These are phyloP conservation scores for Kluyveromyces starmeri DNA, from an alignment of 805 yeast genomes.

Conservation along the genomic window DNA sequence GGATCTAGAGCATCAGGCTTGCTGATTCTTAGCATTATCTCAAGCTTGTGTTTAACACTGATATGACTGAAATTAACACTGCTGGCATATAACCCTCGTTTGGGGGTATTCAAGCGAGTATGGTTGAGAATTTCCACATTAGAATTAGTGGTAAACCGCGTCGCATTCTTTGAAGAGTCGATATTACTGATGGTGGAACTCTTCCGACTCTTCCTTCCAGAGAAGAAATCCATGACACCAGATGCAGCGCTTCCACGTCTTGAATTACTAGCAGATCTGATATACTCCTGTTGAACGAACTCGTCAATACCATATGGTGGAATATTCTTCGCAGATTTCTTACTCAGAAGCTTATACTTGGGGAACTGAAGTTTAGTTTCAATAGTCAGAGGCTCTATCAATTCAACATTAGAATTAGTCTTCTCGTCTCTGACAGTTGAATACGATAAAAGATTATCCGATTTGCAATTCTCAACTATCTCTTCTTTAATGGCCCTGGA, in stretches of 20 bases:
- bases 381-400: conserved; percentile 21
- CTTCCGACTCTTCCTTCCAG: conserved; percentile 12
- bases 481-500: conserved; percentile 51
- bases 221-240: conserved; percentile 16
- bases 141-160: conserved; percentile 15
- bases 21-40: conserved; percentile 60
- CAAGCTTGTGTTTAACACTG: conserved; percentile 57
- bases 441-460: conserved; percentile 53
- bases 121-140: conserved; percentile 14
- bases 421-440: conserved; percentile 29
- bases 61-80: conserved; percentile 51
- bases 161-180: conserved; percentile 4
- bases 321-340: conserved; percentile 15
- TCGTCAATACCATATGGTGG: conserved; percentile 30
- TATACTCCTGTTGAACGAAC: conserved; percentile 8
- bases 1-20: conserved; percentile 43
- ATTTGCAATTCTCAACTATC: conserved; percentile 39
- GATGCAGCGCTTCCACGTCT: conserved; percentile 11
- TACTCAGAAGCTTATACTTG: conserved; percentile 19
- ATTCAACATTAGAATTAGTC: conserved; percentile 12
- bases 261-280: conserved; percentile 1
- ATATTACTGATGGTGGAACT: conserved; percentile 5
- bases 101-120: conserved; percentile 19
- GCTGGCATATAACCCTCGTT: conserved; percentile 48
- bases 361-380: conserved; percentile 25